Base-by-base conservation (phyloP, 768 basidiomycete species). In the Obba rivulosa region DNA sequence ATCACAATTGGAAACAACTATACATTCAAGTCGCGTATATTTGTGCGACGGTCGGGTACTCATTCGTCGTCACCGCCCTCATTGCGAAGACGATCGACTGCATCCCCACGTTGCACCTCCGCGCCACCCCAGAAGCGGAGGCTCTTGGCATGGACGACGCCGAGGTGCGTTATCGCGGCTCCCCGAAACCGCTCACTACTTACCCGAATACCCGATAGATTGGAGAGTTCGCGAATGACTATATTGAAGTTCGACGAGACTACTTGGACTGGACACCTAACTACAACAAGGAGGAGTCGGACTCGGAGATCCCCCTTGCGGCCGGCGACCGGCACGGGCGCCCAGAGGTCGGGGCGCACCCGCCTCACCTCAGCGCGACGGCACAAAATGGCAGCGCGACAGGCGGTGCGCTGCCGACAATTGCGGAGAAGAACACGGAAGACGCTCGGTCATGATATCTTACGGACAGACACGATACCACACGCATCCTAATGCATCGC, bases 61-160 rank as follows among this genome's bases (percentile, higher is more conserved):
- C 83, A 36, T 86, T 92, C 64, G 76, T 80, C 56, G 69, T 89
- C 66, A 89, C 87, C 22, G 82, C 84, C 51, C 62, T 85, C 63
- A 85, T 91, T 60, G 75, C 87, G 21, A 86, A 84, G 84, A 66
- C 78, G 50, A 87, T 95, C 83, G 87, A 93, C 66, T 77, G 66
- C 62, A 81, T 90, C 53, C 91, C 91, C 4, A 82, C 81, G 36
- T 75, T 90, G 43, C 72, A 79, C 23, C 75, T 97, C 48, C 85
- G 90, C 40, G 71, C 75, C 18, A 63, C 66, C 7, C 79, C 81
- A 49, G 80, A 82, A 52, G 73, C 69, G 21, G 85, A 88, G 66
- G 78, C 81, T 21, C 68, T 94, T 34, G 93, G 93, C 46, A 82
- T 95, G 58, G 93, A 97, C 65, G 87, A 92, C 58, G 74, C 79